These are phyloP conservation scores for Tricholoma hemisulphureum DNA, from an alignment of 768 basidiomycete genomes.

Conservation along the genomic window DNA sequence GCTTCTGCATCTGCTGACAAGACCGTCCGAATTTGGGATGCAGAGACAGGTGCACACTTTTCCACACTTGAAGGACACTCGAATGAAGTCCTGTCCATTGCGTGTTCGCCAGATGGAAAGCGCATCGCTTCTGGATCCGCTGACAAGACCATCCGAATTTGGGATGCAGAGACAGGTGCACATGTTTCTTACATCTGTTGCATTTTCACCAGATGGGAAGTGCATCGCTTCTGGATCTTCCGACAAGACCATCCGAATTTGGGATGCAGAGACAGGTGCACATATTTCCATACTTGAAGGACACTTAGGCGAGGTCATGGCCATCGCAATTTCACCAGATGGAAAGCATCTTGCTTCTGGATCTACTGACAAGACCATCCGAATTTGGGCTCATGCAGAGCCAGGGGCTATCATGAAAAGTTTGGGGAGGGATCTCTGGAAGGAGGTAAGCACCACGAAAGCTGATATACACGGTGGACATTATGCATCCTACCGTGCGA, in stretches of 20 bases:
- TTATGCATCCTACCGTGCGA: too few relatives aligned
- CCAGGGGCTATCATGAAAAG: too few relatives aligned
- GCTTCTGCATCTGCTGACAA: background rate
- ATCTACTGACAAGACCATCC: background rate
- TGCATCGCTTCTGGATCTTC: background rate
- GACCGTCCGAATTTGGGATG: background rate
- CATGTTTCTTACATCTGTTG: background rate
- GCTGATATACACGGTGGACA: too few relatives aligned
- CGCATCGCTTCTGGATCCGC: background rate
- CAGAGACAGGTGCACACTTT: background rate
- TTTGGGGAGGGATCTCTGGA: too few relatives aligned
- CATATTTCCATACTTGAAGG: background rate
- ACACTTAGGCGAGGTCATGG: background rate
- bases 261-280: background rate
- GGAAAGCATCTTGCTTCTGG: background rate
- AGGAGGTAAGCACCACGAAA: too few relatives aligned
- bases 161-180: background rate
- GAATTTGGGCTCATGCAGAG: background rate
- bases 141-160: background rate
- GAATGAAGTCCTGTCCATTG: background rate
- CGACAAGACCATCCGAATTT: background rate
- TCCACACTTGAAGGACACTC: background rate
- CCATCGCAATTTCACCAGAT: background rate
- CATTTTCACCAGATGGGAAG: background rate
- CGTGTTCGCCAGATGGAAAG: background rate